Base-by-base conservation (phyloP, 192 early-diverging fungal species). In the Podila verticillata region DNA sequence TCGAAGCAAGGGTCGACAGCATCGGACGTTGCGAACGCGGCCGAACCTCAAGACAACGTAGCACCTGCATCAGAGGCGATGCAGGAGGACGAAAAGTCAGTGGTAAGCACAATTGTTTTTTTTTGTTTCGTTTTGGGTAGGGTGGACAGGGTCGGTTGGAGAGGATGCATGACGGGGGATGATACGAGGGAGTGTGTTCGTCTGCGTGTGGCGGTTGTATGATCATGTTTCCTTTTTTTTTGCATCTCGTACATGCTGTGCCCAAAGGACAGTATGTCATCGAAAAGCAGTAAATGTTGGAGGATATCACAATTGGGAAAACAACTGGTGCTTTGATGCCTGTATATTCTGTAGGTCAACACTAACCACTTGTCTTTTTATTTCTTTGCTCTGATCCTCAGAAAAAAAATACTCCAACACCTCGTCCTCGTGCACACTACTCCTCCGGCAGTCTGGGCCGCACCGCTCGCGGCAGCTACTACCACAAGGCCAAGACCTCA, bases 21-120 rank as follows among this genome's bases (percentile, higher is more conserved):
- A 0, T 65, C 57, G 29, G 62, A 57, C 17, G 29, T 57, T 35
- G 57, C 31, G 4, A 56, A 69, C 4, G 62, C 19, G 35, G 49
- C 24, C 22, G 10, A 7, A 2, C 28, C 20, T 26, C n/a, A 24
- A 48, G 20, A 22, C 34, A n/a, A n/a, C n/a, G n/a, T n/a, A n/a
- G 64, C 19, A 57, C 22, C 15, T 2, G 15, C 32, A 44, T 44
- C 39, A 44, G 39, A 44, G 39, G 32, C 57, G 26, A 56, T 58
- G n/a, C 68, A 77, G 13, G 74, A 77, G 48, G 74, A 77, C 29
- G 68, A 67, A 0, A 77, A 70, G 68, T 17, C 15, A 15, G 39
- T 44, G 39, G 39, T 44, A 44, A 44, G 39, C 39, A 44, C 17
- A 2, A 44, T 44, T 44, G 36, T 2, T 34, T 34, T 5, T 34